A percentile compares a stretch with the other conserved stretches of the same genome.
These are phyloP conservation scores for Cylindrotheca closterium DNA, from an alignment of 108 stramenopile species.

Conservation along the genomic window DNA sequence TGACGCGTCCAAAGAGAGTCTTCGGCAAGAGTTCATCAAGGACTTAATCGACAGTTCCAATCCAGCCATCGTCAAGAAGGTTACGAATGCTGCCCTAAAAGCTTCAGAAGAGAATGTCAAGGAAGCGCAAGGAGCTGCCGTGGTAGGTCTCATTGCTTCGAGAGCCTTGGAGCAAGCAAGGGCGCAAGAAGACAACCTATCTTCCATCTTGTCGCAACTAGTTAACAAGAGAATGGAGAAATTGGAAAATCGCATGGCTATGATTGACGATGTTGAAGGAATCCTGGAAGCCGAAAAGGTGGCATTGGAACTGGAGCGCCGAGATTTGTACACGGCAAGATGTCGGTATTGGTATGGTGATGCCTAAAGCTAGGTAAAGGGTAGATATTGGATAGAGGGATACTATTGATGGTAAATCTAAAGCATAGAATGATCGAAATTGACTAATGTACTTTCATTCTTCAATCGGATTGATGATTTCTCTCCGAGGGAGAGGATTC, in stretches of 20 bases:
- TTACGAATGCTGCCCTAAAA: conserved; percentile 53
- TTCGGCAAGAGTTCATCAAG: conserved; percentile 20
- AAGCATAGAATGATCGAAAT: too few relatives aligned
- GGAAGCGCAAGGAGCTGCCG: conserved; percentile 53
- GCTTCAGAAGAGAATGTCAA: conserved; percentile 40
- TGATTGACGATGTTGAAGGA: conserved; percentile 86
- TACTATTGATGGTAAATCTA: too few relatives aligned
- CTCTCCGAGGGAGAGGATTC: too few relatives aligned
- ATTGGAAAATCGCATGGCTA: conserved; percentile 74
- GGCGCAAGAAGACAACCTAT: conserved; percentile 53
- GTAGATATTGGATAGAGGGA: too few relatives aligned
- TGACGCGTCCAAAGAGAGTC: not conserved
- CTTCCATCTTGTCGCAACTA: conserved; percentile 58
- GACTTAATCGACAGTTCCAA: conserved; percentile 47
- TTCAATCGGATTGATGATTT: too few relatives aligned
- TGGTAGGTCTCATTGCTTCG: conserved; percentile 52
- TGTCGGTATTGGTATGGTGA: conserved; percentile 84
- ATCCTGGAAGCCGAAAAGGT: conserved; percentile 84
- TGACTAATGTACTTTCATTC: too few relatives aligned
- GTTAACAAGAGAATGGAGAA: conserved; percentile 76
- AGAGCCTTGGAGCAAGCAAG: conserved; percentile 49
- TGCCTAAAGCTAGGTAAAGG: conserved; percentile 4
- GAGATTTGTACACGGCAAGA: conserved; percentile 83
- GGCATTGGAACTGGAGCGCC: conserved; percentile 84
- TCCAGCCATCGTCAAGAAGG: conserved; percentile 45